phyloP scores from a whole-genome alignment of 2,329 filamentous ascomycete genomes.

The Fulvia fulva region DNA sequence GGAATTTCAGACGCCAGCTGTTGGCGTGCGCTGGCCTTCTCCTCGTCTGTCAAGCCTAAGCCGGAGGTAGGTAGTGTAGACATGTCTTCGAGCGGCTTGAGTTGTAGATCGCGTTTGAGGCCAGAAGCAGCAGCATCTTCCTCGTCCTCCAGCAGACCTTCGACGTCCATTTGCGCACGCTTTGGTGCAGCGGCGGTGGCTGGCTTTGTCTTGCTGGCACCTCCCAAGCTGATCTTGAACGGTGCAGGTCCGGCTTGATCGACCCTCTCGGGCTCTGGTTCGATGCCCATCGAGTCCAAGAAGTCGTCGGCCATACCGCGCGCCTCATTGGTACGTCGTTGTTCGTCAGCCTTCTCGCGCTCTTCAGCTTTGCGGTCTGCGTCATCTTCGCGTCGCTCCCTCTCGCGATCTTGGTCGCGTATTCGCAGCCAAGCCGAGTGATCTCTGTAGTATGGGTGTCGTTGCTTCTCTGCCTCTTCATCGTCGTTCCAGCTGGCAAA shows the following conservation, averaged over 20 bases:
- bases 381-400: conserved; percentile 76
- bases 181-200: conserved; percentile 39
- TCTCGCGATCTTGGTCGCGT: conserved; percentile 66
- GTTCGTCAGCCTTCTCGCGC: conserved; percentile 60
- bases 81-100: conserved; percentile 42
- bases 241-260: conserved; percentile 57
- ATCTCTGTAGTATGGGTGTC: conserved; percentile 86
- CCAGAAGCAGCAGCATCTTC: conserved; percentile 63
- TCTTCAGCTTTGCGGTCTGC: conserved; percentile 74
- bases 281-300: conserved; percentile 73
- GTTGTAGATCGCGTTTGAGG: conserved; percentile 29
- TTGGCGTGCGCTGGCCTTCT: conserved; percentile 74
- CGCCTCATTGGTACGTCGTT: conserved; percentile 72
- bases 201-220: conserved; percentile 64
- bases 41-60: conserved; percentile 76
- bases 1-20: conserved; percentile 88
- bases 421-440: conserved; percentile 80
- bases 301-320: conserved; percentile 86
- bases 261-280: conserved; percentile 34
- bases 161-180: conserved; percentile 75
- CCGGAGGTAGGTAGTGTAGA: conserved; percentile 68
- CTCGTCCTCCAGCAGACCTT: conserved; percentile 91
- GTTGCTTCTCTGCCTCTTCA: conserved; percentile 72
- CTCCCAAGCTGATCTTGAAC: conserved; percentile 90
- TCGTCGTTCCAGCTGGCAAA: conserved; percentile 88